Evolutionary conservation across 2,329 filamentous ascomycete genomes (phyloP).

Genomic region (Epichloe sp.): DNA sequence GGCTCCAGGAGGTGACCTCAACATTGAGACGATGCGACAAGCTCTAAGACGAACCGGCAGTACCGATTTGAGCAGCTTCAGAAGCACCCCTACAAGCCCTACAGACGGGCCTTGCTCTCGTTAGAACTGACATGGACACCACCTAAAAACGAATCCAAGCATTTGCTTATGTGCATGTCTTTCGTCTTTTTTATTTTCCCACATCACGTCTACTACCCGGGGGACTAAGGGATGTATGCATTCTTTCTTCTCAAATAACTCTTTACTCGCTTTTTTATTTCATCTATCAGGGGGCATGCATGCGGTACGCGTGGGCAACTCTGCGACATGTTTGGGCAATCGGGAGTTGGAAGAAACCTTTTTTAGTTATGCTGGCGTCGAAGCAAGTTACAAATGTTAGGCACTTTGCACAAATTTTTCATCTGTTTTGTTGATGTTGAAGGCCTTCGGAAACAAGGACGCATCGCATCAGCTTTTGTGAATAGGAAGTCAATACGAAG

Average conservation of each 20-base stretch:
- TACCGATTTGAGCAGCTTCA: slow-evolving; percentile 52
- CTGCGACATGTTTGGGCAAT: slow-evolving; percentile 5
- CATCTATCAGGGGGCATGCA: not conserved
- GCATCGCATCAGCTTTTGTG: not conserved
- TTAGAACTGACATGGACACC: slow-evolving; percentile 5
- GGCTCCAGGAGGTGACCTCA: slow-evolving; percentile 49
- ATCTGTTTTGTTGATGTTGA: not conserved
- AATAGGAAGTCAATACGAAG: not conserved
- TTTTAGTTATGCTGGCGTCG: slow-evolving; percentile 2
- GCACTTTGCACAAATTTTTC: not conserved
- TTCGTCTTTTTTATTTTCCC: not conserved
- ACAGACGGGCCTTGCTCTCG: slow-evolving; percentile 27
- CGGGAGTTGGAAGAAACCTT: slow-evolving; percentile 1
- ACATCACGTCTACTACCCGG: not conserved
- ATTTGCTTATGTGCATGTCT: not conserved
- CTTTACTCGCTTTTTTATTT: not conserved
- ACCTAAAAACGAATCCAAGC: not conserved
- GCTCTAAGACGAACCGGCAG: slow-evolving; percentile 76
- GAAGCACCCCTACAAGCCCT: slow-evolving; percentile 46
- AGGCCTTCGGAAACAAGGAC: not conserved
- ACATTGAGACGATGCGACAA: slow-evolving; percentile 89
- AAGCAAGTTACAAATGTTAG: slow-evolving; percentile 1
- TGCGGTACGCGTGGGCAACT: slow-evolving; percentile 1
- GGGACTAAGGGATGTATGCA: not conserved
- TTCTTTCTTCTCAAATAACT: slow-evolving; percentile 6